Base-by-base conservation (phyloP, 768 basidiomycete genomes). In the Pisolithus albus region DNA sequence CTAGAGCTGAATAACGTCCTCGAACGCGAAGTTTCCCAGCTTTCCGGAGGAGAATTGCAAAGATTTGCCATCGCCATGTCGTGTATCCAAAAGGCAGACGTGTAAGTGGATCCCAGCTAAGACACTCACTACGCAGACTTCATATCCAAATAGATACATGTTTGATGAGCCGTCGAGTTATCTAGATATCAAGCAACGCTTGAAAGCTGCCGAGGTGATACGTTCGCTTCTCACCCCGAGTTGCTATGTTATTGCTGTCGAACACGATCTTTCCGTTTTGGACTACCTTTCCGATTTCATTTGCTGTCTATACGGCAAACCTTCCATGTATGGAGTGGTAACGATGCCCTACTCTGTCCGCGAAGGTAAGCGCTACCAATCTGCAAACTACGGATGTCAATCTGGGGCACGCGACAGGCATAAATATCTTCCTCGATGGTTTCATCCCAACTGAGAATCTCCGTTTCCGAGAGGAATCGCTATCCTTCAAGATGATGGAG, bases 141-240 rank as follows among this genome's bases (percentile, higher is more conserved):
- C 43, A 48, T 57, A 21, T 21, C 46, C 18, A 1, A 48, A 23
- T 64, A 92, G 90, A 36, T 96, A 96, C 75, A 97, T 97, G 93
- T 97, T 97, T 64, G 93, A 98, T 74, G 96, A 98, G 66, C 96
- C 96, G 15, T 98, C 95, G 30, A 92, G 88, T 75, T 99, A 98
- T 67, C 80, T 99, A 58, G 96, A 99, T 75, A 81, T 98, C 71
- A 90, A 82, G 70, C 96, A 99, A 68, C 88, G 96, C 63, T 72
- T 99, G 59, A 88, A 83, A 63, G 96, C 96, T 15, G 96, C 96
- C 8, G 84, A 93, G 61, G 92, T 94, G 53, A 98, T 99, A 56
- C 92, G 96, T 43, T 80, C 82, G 26, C 74, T 99, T 51, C 80
- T 97, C 46, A 77, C 71, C 7, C 83, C 92, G 0, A 82, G 81